These are phyloP conservation scores for Torulaspora delbrueckii DNA, from an alignment of 805 yeast genomes.

Conservation along the genomic window DNA sequence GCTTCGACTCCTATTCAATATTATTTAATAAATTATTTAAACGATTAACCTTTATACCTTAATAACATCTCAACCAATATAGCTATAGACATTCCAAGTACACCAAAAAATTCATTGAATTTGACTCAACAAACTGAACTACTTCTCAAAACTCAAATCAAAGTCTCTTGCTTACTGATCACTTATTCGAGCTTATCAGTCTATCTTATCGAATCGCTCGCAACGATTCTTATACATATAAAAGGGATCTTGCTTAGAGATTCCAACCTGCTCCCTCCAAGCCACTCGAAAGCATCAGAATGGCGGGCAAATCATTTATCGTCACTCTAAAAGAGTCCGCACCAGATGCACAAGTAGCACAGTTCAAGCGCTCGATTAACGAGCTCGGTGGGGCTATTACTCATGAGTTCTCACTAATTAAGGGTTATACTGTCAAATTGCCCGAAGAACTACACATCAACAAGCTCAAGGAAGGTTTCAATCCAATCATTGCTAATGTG, in stretches of 20 bases:
- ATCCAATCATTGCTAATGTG: slow-evolving; percentile 49
- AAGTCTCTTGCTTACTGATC: too few species aligned
- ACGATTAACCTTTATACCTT: background rate
- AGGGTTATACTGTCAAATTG: slow-evolving; percentile 50
- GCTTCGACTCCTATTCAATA: too few species aligned
- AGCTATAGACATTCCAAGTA: background rate
- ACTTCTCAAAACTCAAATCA: too few species aligned
- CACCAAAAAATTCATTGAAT: background rate
- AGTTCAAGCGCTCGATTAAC: slow-evolving; percentile 38
- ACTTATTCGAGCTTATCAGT: background rate
- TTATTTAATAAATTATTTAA: slow-evolving; percentile 7
- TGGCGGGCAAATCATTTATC: slow-evolving; percentile 23
- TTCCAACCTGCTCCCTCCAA: background rate
- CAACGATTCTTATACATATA: background rate
- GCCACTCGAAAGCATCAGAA: background rate
- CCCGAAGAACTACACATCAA: slow-evolving; percentile 47
- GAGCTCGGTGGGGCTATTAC: slow-evolving; percentile 43
- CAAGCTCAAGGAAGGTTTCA: slow-evolving; percentile 40
- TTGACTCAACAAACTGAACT: background rate
- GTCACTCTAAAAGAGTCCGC: slow-evolving; percentile 46
- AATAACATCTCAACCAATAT: background rate
- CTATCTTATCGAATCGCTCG: background rate
- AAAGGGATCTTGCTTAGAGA: background rate
- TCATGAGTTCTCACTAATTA: slow-evolving; percentile 45
- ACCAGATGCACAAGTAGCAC: slow-evolving; percentile 37